Percentiles rank a stretch among this genome's conserved stretches.
Conservation (phyloP, 2,329 filamentous ascomycete genomes). For the Furcasterigmium sp. region DNA sequence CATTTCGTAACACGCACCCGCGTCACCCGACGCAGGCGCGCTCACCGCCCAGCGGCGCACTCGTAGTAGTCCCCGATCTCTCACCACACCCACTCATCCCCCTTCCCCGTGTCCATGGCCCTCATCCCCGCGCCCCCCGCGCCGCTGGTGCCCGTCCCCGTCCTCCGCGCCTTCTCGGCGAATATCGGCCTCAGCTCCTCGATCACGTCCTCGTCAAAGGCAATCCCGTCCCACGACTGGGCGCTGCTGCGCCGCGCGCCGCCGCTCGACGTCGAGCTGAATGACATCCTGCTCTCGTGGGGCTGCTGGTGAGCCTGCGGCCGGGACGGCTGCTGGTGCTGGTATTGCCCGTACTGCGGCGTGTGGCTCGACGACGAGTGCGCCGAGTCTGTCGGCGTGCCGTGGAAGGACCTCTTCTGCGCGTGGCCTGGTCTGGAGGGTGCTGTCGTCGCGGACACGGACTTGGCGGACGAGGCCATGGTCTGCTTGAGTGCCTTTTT, state of each 20-base stretch:
- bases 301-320: not conserved
- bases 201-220: constrained; percentile 3
- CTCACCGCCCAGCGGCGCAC: no score
- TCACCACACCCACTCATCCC: constrained; percentile 5
- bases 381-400: not conserved
- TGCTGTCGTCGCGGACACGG: not conserved
- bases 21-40: no score
- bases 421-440: not conserved
- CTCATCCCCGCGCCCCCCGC: not conserved
- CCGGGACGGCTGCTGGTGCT: not conserved
- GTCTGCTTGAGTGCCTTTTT: not conserved
- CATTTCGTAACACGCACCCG: no score
- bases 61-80: not conserved
- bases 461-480: not conserved
- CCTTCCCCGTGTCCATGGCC: not conserved
- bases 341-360: not conserved
- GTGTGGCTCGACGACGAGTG: not conserved
- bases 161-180: not conserved
- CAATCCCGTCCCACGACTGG: not conserved
- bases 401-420: not conserved
- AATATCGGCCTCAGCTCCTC: constrained; percentile 5
- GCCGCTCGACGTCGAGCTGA: not conserved
- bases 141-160: not conserved
- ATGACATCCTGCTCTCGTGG: constrained; percentile 1
- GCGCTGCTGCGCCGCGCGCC: not conserved